Percentiles rank a stretch among this genome's conserved stretches.
Evolutionary conservation across 768 basidiomycete genomes (phyloP).

Genomic region (Daedalea quercina): DNA sequence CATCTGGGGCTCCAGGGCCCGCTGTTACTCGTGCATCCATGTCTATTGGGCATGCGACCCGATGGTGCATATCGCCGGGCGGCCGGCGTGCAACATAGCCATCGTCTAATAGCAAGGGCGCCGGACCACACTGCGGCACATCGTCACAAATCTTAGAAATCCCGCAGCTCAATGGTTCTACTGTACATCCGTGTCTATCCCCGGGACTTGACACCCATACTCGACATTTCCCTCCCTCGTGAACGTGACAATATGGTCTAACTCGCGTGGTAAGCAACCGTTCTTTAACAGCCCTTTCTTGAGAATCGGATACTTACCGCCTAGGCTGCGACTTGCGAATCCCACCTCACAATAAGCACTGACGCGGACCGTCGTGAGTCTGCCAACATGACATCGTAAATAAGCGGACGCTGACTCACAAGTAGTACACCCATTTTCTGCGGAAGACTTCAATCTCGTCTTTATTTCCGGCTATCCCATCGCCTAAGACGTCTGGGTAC

Average conservation of each 20-base stretch:
- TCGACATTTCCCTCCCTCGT: conserved; percentile 56
- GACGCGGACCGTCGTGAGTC: not conserved
- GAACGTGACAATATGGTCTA: conserved; percentile 61
- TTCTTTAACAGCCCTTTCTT: not conserved
- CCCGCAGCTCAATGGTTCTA: no score
- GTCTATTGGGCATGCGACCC: no score
- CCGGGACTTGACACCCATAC: conserved; percentile 42
- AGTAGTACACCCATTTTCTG: conserved; percentile 39
- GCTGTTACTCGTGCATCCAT: no score
- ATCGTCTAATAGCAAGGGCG: no score
- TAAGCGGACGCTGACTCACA: conserved; percentile 26
- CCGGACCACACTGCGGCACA: no score
- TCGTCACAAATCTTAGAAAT: no score
- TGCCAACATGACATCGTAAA: not conserved
- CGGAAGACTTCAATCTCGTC: conserved; percentile 69
- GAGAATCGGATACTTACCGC: conserved; percentile 37
- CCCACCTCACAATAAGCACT: conserved; percentile 67
- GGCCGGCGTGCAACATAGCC: no score
- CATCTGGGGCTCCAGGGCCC: no score
- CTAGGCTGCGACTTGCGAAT: conserved; percentile 57
- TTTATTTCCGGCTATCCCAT: conserved; percentile 25
- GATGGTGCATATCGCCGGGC: no score
- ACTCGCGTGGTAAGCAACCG: not conserved
- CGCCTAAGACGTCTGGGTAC: conserved; percentile 50
- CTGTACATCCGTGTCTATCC: not conserved